These are phyloP conservation scores for Hymenoscyphus fructigenus DNA, from an alignment of 2,329 filamentous ascomycete species.

Conservation along the genomic window DNA sequence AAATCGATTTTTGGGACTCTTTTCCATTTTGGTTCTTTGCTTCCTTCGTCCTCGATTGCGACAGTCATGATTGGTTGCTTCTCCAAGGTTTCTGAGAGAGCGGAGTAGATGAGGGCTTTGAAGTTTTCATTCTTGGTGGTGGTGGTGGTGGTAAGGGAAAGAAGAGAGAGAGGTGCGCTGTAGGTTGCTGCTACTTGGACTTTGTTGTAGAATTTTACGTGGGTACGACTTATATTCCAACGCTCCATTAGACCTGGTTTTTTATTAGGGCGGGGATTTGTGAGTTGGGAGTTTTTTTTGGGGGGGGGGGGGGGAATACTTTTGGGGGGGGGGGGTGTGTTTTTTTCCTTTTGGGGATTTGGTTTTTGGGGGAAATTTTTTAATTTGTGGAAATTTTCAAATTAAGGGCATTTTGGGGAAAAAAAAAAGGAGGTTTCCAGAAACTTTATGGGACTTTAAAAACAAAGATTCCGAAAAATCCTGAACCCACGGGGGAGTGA, in stretches of 20 bases:
- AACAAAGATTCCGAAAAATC: no score
- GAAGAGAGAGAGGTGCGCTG: constrained; percentile 15
- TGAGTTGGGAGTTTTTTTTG: no score
- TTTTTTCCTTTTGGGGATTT: neutral
- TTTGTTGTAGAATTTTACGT: constrained; percentile 28
- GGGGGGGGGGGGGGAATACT: no score
- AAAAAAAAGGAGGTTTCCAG: no score
- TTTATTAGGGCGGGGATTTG: no score
- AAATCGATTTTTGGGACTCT: constrained; percentile 19
- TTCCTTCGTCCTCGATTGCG: constrained; percentile 20
- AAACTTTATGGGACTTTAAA: neutral
- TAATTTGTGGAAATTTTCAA: no score
- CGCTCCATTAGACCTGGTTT: constrained; percentile 23
- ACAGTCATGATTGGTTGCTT: constrained; percentile 24
- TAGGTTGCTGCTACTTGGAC: constrained; percentile 25
- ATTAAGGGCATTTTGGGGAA: no score
- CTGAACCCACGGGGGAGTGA: no score
- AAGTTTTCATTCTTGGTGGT: neutral
- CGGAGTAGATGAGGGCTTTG: constrained; percentile 19
- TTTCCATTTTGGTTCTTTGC: constrained; percentile 20
- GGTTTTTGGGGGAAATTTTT: no score
- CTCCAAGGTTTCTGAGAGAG: constrained; percentile 15
- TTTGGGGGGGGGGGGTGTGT: no score
- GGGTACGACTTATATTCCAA: constrained; percentile 24
- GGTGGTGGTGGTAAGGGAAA: neutral